These are phyloP conservation scores for Antitrichia curtipendula DNA, from an alignment of 225 moss, liverwort and hornwort genomes.

Conservation along the genomic window DNA sequence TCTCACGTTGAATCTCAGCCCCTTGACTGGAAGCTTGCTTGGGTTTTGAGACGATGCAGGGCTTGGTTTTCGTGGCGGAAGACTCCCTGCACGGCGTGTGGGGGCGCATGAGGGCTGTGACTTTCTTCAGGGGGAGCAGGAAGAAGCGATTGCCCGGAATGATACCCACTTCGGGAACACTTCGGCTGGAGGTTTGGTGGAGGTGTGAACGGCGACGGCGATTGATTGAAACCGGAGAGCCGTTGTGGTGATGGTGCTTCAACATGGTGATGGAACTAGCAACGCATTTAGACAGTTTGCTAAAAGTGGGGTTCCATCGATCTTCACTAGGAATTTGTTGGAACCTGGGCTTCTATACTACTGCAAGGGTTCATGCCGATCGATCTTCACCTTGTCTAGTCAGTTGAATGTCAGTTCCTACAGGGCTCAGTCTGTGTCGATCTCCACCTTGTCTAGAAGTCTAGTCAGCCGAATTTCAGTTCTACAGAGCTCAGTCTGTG, in stretches of 20 bases:
- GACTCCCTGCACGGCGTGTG: neutral
- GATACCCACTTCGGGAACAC: neutral
- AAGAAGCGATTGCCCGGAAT: neutral
- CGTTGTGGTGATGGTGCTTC: neutral
- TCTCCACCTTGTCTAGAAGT: neutral
- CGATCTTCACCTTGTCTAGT: neutral
- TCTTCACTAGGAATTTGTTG: neutral
- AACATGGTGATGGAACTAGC: neutral
- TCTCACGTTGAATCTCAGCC: neutral
- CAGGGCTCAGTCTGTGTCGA: neutral
- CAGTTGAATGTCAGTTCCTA: neutral
- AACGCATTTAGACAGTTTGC: neutral
- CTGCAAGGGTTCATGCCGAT: neutral
- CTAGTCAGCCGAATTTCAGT: neutral
- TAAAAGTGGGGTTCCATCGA: neutral
- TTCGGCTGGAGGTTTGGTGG: neutral
- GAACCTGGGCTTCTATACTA: neutral
- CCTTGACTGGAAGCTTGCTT: neutral
- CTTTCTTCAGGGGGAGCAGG: neutral
- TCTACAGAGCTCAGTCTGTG: neutral
- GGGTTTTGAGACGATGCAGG: neutral
- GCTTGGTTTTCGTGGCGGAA: neutral
- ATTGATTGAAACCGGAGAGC: neutral
- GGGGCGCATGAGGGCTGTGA: neutral
- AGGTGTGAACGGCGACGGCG: neutral